A percentile compares a stretch with the other conserved stretches of the same genome.
Evolutionary conservation across 345 rosid genomes (phyloP).

Genomic region (Sisymbrium irio): DNA sequence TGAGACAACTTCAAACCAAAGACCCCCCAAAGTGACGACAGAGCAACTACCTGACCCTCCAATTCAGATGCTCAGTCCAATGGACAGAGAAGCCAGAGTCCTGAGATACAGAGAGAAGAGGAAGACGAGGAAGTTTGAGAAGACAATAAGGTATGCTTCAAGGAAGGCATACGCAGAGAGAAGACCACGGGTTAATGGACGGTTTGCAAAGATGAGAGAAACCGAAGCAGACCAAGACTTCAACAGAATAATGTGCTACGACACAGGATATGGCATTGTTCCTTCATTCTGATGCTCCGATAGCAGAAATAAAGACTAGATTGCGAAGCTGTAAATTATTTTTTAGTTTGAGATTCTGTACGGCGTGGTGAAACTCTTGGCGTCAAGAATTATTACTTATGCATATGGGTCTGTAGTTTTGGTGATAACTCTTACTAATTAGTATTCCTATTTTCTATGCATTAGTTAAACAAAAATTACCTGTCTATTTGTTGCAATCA

Average conservation of each 20-base stretch:
- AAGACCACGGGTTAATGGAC: slow-evolving; percentile 88
- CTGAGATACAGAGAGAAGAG: slow-evolving; percentile 90
- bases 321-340: slow-evolving; percentile 6
- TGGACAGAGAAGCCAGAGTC: slow-evolving; percentile 93
- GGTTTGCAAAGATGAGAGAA: slow-evolving; percentile 79
- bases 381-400: slow-evolving; percentile 11
- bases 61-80: slow-evolving; percentile 57
- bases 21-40: slow-evolving; percentile 49
- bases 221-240: slow-evolving; percentile 57
- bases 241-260: slow-evolving; percentile 47
- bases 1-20: slow-evolving; percentile 41
- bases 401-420: slow-evolving; percentile 21
- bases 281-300: slow-evolving; percentile 52
- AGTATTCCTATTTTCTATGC: neutral
- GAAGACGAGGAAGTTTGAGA: slow-evolving; percentile 84
- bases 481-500: neutral
- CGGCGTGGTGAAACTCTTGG: neutral
- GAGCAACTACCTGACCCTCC: slow-evolving; percentile 57
- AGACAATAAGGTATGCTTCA: slow-evolving; percentile 95
- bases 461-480: neutral
- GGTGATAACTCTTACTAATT: neutral
- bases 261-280: slow-evolving; percentile 64
- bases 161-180: slow-evolving; percentile 96
- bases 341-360: slow-evolving; percentile 18
- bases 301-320: slow-evolving; percentile 2